Base-by-base conservation (phyloP, 2,329 filamentous ascomycete species). In the Lasiodiplodia gonubiensis region DNA sequence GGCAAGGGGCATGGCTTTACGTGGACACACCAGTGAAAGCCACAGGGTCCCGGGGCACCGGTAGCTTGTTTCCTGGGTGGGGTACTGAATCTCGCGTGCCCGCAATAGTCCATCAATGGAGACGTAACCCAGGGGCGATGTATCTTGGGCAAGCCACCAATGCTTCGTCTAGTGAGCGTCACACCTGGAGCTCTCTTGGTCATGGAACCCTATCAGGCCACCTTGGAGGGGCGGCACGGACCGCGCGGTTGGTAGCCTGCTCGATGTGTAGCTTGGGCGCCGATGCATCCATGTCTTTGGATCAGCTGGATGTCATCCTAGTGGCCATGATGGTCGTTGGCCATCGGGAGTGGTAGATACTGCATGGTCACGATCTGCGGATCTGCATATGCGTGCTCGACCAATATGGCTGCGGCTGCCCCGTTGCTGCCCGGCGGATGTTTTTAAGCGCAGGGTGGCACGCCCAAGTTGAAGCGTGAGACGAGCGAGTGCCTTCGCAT, bases 151-250 rank as follows among this genome's bases (percentile, higher is more conserved):
- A 67, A 67, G 65, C 54, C 65, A 67, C 65, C 65, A 60, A 67
- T 67, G 55, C 65, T 37, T 60, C 59, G 59, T 25, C 59, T 27
- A 37, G 27, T n/a, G 59, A 51, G 59, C 46, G 65, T 67, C 54
- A 61, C 65, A 67, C 55, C 46, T 64, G 48, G 48, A 64, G 49
- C 35, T 6, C 21, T 53, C 61, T 64, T 53, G 61, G 61, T 27
- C 48, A 67, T 67, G 65, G 65, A 60, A 53, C 54, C 54, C 65
- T 59, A 67, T 67, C 65, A 67, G 65, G 46, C 65, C 65, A 67
- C 65, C 37, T 61, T 54, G 65, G 33, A 66, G 64, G 21, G 52
- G 42, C 54, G 54, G 65, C 54, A 51, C 65, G 54, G 54, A 46
- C 65, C 65, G 65, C 33, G 33, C 55, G 42, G 48, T 61, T 53